Evolutionary conservation across 306 rosid genomes (phyloP).

Genomic region (Begonia masoniana): DNA sequence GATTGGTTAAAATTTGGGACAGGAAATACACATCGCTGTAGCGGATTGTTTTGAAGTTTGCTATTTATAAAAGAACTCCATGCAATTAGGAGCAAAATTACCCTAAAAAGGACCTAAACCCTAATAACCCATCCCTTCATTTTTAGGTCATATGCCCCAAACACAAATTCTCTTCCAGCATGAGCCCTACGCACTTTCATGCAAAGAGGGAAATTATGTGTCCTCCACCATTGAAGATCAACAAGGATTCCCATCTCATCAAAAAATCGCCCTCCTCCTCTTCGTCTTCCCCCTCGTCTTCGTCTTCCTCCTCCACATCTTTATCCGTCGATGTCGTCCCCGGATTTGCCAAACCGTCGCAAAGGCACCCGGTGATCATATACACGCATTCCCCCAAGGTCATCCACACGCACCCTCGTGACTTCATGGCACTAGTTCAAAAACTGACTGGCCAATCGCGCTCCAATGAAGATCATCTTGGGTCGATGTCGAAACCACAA

Average conservation of each 20-base stretch:
- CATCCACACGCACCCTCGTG: slow-evolving; percentile 57
- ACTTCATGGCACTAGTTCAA: slow-evolving; percentile 69
- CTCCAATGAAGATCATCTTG: slow-evolving; percentile 14
- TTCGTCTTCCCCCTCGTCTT: slow-evolving; percentile 16
- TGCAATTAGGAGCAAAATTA: background rate
- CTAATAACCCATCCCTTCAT: background rate
- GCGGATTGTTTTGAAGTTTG: background rate
- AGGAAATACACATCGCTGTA: background rate
- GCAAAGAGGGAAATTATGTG: slow-evolving; percentile 6
- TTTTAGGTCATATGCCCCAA: background rate
- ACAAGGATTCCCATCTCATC: slow-evolving; percentile 40
- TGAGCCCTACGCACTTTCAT: slow-evolving; percentile 2
- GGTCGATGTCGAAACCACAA: background rate
- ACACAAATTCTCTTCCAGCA: background rate
- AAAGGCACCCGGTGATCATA: slow-evolving; percentile 61
- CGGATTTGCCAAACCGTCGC: slow-evolving; percentile 22
- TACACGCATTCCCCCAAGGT: slow-evolving; percentile 76
- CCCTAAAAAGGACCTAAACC: background rate
- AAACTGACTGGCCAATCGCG: slow-evolving; percentile 54
- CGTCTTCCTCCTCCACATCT: slow-evolving; percentile 6
- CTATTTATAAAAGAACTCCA: background rate
- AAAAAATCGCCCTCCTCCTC: slow-evolving; percentile 25
- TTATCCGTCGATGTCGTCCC: slow-evolving; percentile 3
- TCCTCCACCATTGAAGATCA: slow-evolving; percentile 44
- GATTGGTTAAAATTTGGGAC: background rate